Evolutionary conservation across 2,329 filamentous ascomycete genomes (phyloP).

Genomic region (Dactylellina parvicollis): DNA sequence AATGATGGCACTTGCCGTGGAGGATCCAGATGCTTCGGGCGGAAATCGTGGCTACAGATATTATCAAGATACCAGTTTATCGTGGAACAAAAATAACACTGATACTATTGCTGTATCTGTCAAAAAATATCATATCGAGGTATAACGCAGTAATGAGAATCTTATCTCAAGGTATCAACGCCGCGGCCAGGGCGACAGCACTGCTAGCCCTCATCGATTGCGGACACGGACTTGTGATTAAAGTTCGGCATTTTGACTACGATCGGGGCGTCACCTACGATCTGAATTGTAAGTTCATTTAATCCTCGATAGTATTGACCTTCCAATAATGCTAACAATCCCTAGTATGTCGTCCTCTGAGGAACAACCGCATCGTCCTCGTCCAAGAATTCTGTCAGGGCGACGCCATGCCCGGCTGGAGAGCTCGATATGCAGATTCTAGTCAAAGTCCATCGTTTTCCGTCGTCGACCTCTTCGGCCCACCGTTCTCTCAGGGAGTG

Average conservation of each 20-base stretch:
- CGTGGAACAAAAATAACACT: too few relatives aligned
- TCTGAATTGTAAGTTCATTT: conserved; percentile 28
- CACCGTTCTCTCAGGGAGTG: conserved; percentile 15
- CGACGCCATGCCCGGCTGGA: conserved; percentile 36
- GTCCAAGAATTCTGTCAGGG: conserved; percentile 30
- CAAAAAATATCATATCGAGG: too few relatives aligned
- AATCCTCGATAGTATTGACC: not conserved
- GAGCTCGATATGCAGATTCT: conserved; percentile 4
- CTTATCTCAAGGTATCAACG: not conserved
- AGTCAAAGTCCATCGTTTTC: not conserved
- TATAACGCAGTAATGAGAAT: not conserved
- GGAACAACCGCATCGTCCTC: conserved; percentile 14
- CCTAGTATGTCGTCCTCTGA: conserved; percentile 46
- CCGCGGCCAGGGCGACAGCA: not conserved
- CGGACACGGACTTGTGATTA: conserved; percentile 21
- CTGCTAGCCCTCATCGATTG: not conserved
- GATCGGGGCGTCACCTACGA: not conserved
- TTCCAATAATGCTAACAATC: not conserved
- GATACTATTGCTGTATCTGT: too few relatives aligned
- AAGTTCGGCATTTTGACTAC: conserved; percentile 25
- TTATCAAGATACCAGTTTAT: too few relatives aligned
- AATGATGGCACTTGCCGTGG: not conserved
- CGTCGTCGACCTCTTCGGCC: conserved; percentile 25
- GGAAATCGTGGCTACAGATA: too few relatives aligned
- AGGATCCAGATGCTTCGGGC: too few relatives aligned